A percentile compares a stretch with the other conserved stretches of the same genome.
phyloP scores from a whole-genome alignment of 352 stramenopile genomes.

The Phytopythium montanum region DNA sequence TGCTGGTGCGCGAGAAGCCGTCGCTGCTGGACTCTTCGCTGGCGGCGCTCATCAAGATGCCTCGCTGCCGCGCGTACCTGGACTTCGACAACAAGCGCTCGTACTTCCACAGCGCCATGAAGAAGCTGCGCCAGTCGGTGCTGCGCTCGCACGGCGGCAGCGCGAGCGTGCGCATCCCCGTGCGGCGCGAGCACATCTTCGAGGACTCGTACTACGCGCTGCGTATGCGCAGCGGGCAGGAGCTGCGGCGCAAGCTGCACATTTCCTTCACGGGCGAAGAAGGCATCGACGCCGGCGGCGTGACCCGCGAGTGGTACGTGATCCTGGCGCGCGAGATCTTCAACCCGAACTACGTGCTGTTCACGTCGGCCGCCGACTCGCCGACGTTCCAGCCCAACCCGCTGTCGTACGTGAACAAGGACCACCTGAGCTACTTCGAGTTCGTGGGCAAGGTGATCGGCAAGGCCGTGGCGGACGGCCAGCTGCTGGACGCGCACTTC shows the following conservation, averaged over 20 bases:
- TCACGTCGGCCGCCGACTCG: slow-evolving; percentile 98
- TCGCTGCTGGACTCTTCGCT: slow-evolving; percentile 96
- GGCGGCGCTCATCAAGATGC: slow-evolving; percentile 93
- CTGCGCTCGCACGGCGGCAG: slow-evolving; percentile 89
- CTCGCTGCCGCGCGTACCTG: slow-evolving; percentile 93
- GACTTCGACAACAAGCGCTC: slow-evolving; percentile 99
- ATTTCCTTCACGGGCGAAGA: slow-evolving; percentile 98
- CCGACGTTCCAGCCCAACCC: slow-evolving; percentile 99
- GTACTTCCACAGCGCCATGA: slow-evolving; percentile 97
- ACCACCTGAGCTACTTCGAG: slow-evolving; percentile 99
- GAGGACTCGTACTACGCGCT: slow-evolving; percentile 99
- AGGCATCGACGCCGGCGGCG: slow-evolving; percentile 97
- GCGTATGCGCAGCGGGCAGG: slow-evolving; percentile 93
- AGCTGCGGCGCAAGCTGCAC: slow-evolving; percentile 96
- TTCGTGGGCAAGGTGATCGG: slow-evolving; percentile 98
- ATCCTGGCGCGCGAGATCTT: slow-evolving; percentile 99
- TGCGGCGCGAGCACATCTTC: slow-evolving; percentile 97
- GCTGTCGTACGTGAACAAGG: slow-evolving; percentile 97
- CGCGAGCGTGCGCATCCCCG: slow-evolving; percentile 84
- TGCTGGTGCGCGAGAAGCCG: slow-evolving; percentile 95
- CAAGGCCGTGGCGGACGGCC: slow-evolving; percentile 98
- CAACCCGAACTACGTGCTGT: slow-evolving; percentile 99
- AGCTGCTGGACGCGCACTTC: slow-evolving; percentile 98
- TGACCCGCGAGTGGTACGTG: slow-evolving; percentile 98
- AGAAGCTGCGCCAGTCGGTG: slow-evolving; percentile 83